phyloP scores from a whole-genome alignment of 208 protist genomes.

The Crithidia brevicula region DNA sequence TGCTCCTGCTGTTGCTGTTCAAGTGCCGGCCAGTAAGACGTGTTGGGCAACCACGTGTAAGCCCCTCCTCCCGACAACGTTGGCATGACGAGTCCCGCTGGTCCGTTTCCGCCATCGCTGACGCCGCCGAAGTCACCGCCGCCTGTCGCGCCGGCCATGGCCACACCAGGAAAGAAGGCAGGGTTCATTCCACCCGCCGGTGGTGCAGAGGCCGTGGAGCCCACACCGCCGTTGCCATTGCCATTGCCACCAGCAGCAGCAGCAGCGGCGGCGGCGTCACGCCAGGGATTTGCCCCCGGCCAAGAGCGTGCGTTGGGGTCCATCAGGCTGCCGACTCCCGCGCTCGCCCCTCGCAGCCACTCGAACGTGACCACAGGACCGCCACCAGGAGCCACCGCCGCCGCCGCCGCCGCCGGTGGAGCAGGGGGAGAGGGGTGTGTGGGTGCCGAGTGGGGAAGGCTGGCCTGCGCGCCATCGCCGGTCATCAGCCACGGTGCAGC shows the following conservation, averaged over 20 bases:
- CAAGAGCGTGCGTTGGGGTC: slow-evolving; percentile 10
- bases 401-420: background rate
- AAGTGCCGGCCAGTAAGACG: slow-evolving; percentile 12
- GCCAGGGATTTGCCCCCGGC: slow-evolving; percentile 21
- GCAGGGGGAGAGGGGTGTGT: too few relatives aligned
- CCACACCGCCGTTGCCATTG: too few relatives aligned
- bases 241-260: background rate
- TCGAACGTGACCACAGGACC: slow-evolving; percentile 9
- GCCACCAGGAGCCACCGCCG: slow-evolving; percentile 1
- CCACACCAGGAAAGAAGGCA: slow-evolving; percentile 7
- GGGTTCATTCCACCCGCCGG: too few relatives aligned
- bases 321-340: background rate
- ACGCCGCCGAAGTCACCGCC: slow-evolving; percentile 1
- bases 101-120: background rate
- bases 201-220: too few relatives aligned
- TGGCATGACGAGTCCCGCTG: too few relatives aligned
- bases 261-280: background rate
- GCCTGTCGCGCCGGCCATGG: background rate
- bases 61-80: background rate
- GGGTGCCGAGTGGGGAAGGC: background rate
- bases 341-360: slow-evolving; percentile 16
- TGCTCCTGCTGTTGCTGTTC: slow-evolving; percentile 20
- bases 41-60: slow-evolving; percentile 30
- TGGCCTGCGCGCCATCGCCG: slow-evolving; percentile 7
- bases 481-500: slow-evolving; percentile 27